phyloP scores from a whole-genome alignment of 768 basidiomycete species.

The Mycena haematopus region DNA sequence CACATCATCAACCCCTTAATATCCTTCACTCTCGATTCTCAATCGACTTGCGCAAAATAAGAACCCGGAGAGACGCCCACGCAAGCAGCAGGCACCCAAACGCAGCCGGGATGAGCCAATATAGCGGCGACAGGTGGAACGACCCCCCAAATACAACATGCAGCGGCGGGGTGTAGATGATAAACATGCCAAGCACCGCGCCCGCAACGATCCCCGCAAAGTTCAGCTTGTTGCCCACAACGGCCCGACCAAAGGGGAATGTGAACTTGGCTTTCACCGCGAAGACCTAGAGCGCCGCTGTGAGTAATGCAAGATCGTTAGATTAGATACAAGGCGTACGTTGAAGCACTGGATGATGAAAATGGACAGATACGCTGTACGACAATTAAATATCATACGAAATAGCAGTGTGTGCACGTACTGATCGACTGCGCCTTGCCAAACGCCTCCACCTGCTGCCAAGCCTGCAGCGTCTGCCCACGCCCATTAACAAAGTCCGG shows the following conservation, averaged over 20 bases:
- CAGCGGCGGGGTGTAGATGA: conserved; percentile 72
- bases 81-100: conserved; percentile 62
- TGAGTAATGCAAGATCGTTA: background rate
- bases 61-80: conserved; percentile 65
- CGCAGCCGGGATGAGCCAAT: conserved; percentile 70
- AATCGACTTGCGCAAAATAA: conserved; percentile 61
- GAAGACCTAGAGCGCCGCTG: conserved; percentile 51
- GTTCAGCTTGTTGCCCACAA: conserved; percentile 67
- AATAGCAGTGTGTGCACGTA: conserved; percentile 34
- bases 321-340: conserved; percentile 39
- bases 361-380: conserved; percentile 62
- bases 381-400: background rate
- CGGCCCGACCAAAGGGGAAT: conserved; percentile 66
- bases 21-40: conserved; percentile 65
- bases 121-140: conserved; percentile 61
- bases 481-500: conserved; percentile 62
- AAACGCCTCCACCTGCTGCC: conserved; percentile 62
- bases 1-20: conserved; percentile 77
- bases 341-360: conserved; percentile 77
- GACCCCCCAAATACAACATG: conserved; percentile 74
- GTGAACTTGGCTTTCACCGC: conserved; percentile 70
- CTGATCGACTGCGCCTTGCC: conserved; percentile 69
- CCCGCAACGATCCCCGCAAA: conserved; percentile 68
- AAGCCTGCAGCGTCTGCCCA: conserved; percentile 52
- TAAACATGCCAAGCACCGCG: conserved; percentile 68